Evolutionary conservation across 176 grass and related monocot species (phyloP), one percentile per base, ranked within the genome.

Genomic region (Olyra latifolia): DNA sequence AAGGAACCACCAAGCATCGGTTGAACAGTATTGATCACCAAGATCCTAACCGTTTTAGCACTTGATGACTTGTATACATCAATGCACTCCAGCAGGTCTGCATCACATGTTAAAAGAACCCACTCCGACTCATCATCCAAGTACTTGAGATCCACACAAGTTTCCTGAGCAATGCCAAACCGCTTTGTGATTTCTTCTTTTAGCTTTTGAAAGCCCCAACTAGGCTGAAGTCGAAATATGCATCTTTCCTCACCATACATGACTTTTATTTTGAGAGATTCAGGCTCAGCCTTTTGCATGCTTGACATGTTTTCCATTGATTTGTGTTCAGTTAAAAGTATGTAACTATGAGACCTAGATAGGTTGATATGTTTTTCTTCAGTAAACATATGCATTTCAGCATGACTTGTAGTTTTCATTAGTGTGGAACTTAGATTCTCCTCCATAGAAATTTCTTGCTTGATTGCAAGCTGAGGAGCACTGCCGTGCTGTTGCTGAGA

Each of bases 71-170:
- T 82, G 74, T 88, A 93, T 42, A 99, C 86, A 82, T 99, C 97
- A 48, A 99, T 69, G 65, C 97, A 99, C 84, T 96, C 97, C 68
- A 86, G 79, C 9, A 95, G 87, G 67, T 99, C 97, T 41, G 85
- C 97, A 77, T 99, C 90, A 72, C 97, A 99, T 73, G 93, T 96
- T 72, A 99, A 66, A 83, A 99, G 79, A 58, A 99, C 79, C 97
- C 97, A 99, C 76, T 99, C 97, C 3, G 97, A 99, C 56, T 99
- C 97, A 66, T 99, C 97, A 65, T 99, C 97, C 82, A 99, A 59
- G 66, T 99, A 99, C 75, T 93, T 99, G 55, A 99, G 75, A 71
- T 93, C 78, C 65, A 93, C 78, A 52, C 25, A 82, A 60, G 14
- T 48, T 35, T 45, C 44, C 75, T 77, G 47, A 20, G 75, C 29